Conservation (phyloP, 2,329 filamentous ascomycete genomes). For the Rosellinia necatrix region DNA sequence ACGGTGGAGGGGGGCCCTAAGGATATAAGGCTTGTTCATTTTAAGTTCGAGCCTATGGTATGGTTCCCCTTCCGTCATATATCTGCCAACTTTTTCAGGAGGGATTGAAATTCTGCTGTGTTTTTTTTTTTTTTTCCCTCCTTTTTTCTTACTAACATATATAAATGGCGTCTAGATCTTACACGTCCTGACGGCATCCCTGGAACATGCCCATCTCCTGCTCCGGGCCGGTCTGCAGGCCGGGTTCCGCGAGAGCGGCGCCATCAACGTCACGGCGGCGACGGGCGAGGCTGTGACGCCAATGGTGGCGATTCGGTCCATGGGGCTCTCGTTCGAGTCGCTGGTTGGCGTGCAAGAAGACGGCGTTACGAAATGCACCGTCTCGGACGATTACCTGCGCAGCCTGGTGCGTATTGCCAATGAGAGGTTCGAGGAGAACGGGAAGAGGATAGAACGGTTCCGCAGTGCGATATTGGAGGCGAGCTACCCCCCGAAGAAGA, state of each 20-base stretch:
- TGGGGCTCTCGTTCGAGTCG: constrained; percentile 80
- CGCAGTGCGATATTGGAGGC: constrained; percentile 52
- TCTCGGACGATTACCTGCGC: constrained; percentile 69
- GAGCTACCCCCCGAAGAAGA: constrained; percentile 37
- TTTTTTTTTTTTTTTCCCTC: too few relatives aligned
- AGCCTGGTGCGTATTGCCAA: constrained; percentile 73
- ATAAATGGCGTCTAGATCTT: constrained; percentile 67
- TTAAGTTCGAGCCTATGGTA: constrained; percentile 97
- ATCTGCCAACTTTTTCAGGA: background rate
- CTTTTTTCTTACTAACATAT: too few relatives aligned
- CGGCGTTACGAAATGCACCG: constrained; percentile 52
- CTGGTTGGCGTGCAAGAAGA: constrained; percentile 67
- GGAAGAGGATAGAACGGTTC: constrained; percentile 69
- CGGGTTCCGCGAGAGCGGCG: constrained; percentile 89
- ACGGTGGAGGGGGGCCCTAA: constrained; percentile 31
- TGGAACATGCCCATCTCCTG: constrained; percentile 73
- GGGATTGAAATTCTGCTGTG: too few relatives aligned
- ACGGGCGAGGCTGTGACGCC: constrained; percentile 54
- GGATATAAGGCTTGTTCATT: constrained; percentile 66
- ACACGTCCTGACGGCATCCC: constrained; percentile 79
- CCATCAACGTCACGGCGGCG: constrained; percentile 63
- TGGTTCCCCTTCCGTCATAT: constrained; percentile 35
- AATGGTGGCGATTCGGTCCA: constrained; percentile 84
- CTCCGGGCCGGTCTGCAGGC: constrained; percentile 77
- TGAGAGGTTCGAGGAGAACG: constrained; percentile 73